Conservation (phyloP, 2,329 filamentous ascomycete genomes). For the Plenodomus tracheiphilus region DNA sequence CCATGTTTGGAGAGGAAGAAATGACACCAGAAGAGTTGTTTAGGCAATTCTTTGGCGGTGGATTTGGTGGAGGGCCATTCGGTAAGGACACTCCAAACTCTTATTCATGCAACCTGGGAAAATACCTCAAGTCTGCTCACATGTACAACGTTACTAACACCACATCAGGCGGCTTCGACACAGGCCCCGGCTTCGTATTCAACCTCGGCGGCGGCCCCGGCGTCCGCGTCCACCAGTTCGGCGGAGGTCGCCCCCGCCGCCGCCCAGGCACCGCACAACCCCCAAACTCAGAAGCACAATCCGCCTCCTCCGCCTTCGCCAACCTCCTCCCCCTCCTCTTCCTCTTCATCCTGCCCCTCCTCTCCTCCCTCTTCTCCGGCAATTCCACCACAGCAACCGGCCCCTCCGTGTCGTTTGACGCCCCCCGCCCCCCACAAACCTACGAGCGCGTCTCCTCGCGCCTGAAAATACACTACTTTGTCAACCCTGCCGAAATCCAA, state of each 20-base stretch:
- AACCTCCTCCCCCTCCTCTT: conserved; percentile 86
- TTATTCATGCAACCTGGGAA: not conserved
- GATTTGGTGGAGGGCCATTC: conserved; percentile 63
- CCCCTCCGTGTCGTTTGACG: conserved; percentile 77
- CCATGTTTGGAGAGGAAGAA: conserved; percentile 86
- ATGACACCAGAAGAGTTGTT: conserved; percentile 97
- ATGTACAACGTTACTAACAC: conserved; percentile 4
- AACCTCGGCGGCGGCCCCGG: conserved; percentile 91
- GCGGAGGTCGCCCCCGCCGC: conserved; percentile 74
- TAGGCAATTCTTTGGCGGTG: conserved; percentile 90
- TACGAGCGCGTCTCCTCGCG: conserved; percentile 70
- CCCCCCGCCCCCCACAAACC: conserved; percentile 71
- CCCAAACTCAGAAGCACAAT: conserved; percentile 54
- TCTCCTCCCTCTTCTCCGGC: conserved; percentile 74
- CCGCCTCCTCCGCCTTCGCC: conserved; percentile 60
- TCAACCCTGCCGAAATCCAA: conserved; percentile 77
- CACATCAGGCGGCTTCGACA: conserved; percentile 65
- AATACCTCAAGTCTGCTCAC: not conserved
- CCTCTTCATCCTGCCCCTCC: conserved; percentile 76
- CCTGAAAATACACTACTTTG: conserved; percentile 78
- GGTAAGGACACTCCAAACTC: conserved; percentile 52
- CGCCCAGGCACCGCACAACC: conserved; percentile 66
- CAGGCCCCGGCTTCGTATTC: conserved; percentile 88
- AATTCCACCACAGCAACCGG: conserved; percentile 54
- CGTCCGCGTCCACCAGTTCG: conserved; percentile 93